These are phyloP conservation scores for Apiospora koreana DNA, from an alignment of 2,329 filamentous ascomycete species.

Conservation along the genomic window DNA sequence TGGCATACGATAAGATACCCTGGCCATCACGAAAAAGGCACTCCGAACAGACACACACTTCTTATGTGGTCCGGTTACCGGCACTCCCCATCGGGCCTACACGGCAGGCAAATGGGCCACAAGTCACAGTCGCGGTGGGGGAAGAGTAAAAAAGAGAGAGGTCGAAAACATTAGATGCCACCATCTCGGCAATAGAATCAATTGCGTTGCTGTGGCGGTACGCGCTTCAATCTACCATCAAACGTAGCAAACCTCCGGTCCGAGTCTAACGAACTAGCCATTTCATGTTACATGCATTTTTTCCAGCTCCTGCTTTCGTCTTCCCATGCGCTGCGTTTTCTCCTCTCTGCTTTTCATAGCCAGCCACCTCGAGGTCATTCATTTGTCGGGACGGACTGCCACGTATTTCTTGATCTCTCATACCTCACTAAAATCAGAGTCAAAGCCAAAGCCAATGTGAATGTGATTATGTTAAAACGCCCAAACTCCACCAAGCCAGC, in stretches of 20 bases:
- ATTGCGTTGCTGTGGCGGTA: background rate
- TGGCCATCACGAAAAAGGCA: background rate
- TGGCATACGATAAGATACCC: too few species aligned
- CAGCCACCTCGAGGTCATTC: background rate
- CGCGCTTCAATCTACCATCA: background rate
- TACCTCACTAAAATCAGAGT: background rate
- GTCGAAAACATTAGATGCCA: background rate
- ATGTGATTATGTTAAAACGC: slow-evolving; percentile 1
- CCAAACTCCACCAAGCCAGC: background rate
- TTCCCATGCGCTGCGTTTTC: background rate
- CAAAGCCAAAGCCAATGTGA: slow-evolving; percentile 1
- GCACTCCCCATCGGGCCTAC: background rate
- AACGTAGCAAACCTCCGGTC: background rate
- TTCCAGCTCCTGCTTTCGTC: background rate
- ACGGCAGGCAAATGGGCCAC: background rate
- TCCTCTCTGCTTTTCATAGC: background rate
- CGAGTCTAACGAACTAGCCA: background rate
- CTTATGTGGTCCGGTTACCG: background rate
- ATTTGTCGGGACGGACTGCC: background rate
- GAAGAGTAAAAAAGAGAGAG: background rate
- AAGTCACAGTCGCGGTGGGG: background rate
- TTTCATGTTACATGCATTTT: background rate
- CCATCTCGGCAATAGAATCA: background rate
- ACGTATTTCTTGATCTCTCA: background rate
- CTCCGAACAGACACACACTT: too few species aligned